A percentile compares a stretch with the other conserved stretches of the same genome.
These are phyloP conservation scores for Kwoniella europaea DNA, from an alignment of 768 basidiomycete genomes.

Conservation along the genomic window DNA sequence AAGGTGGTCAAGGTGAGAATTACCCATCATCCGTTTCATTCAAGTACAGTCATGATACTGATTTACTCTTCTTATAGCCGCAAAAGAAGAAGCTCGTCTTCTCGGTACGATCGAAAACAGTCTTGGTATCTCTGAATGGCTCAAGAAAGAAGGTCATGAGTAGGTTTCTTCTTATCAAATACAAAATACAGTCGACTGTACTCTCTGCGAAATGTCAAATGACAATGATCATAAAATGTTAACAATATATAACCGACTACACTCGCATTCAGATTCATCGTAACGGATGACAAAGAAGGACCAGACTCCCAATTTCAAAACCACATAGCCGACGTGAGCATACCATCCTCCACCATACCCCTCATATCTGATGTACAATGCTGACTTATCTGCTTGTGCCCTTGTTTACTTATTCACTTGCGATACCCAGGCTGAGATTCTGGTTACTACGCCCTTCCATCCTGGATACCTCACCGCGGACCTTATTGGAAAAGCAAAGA, in stretches of 20 bases:
- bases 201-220: no score
- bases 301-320: conserved; percentile 80
- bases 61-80: conserved; percentile 30
- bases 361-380: neutral
- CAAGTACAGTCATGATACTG: conserved; percentile 16
- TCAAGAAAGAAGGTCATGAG: conserved; percentile 75
- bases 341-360: neutral
- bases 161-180: conserved; percentile 30
- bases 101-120: conserved; percentile 60
- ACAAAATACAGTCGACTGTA: no score
- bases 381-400: neutral
- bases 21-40: conserved; percentile 17
- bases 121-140: conserved; percentile 75
- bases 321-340: conserved; percentile 74
- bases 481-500: conserved; percentile 69
- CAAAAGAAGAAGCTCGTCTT: conserved; percentile 54
- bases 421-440: conserved; percentile 27
- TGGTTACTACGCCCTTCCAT: conserved; percentile 58
- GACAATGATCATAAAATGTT: no score
- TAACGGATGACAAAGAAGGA: conserved; percentile 82
- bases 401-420: neutral
- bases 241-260: no score
- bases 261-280: conserved; percentile 61
- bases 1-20: conserved; percentile 40
- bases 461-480: conserved; percentile 57